Base-by-base conservation (phyloP, 768 basidiomycete species). In the Pulveroboletus ravenelii region DNA sequence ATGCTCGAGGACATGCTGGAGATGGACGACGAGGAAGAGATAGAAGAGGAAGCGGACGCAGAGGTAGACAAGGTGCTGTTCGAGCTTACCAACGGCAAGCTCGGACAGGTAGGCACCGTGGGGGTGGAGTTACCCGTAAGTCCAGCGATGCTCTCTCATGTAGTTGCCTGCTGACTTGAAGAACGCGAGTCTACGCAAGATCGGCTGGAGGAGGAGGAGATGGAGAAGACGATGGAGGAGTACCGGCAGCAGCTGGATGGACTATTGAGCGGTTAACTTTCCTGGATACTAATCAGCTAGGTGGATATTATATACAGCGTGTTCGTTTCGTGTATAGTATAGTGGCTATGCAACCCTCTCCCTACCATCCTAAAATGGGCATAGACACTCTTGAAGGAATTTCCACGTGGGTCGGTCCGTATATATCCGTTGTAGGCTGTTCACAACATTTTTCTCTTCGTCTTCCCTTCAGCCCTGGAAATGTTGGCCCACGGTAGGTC, bases 61-160 rank as follows among this genome's bases (percentile, higher is more conserved):
- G 96, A 99, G 65, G 91, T 99, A 10, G 96, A 99, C 64, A 96
- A 94, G 65, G 89, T 99, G 13, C 66, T 99, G 35, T 97, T 87
- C 60, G 93, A 97, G 50, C 76, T 99, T 52, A 99, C 96, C 9
- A 85, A 97, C 55, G 96, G 94, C 47, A 95, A 95, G 70, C 75
- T 96, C n/a, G 93, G 93, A 6, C 80, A 87, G 64, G 89, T 82
- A 39, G 90, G 89, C 12, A 66, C 79, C 23, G 89, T 86, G 44
- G 78, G 78, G 34, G 80, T 76, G 30, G 86, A 84, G 44, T 64
- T 89, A 57, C 93, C 91, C 35, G 93, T 94, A 67, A 64, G 88
- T 74, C 17, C 45, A 41, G 6, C 1, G 32, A 27, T 55, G 40
- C 48, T 39, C 10, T 18, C 2, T 36, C 30, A 25, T 41, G 40